A percentile compares a stretch with the other conserved stretches of the same genome.
These are phyloP conservation scores for Pseudonectria foliicola DNA, from an alignment of 2,329 filamentous ascomycete genomes.

Conservation along the genomic window DNA sequence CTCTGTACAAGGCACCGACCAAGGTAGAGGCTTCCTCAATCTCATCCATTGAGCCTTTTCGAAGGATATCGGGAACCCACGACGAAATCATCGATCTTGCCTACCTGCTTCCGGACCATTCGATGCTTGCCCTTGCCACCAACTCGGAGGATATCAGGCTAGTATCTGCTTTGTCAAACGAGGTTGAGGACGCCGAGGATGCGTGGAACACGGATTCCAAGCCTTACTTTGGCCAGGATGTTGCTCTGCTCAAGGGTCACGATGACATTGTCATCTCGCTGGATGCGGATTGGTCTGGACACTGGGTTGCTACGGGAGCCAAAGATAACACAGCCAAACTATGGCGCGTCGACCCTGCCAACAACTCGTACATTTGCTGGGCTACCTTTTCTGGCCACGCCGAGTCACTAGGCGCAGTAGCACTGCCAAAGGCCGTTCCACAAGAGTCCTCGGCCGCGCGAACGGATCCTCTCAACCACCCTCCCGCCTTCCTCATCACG, in stretches of 20 bases:
- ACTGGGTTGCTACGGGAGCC: constrained; percentile 92
- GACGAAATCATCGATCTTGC: constrained; percentile 96
- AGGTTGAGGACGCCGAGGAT: constrained; percentile 12
- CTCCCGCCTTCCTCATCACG: constrained; percentile 78
- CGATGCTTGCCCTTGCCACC: constrained; percentile 80
- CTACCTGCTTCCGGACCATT: constrained; percentile 74
- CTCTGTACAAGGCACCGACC: constrained; percentile 55
- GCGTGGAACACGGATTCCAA: constrained; percentile 21
- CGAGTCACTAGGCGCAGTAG: constrained; percentile 86
- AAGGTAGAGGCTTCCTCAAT: constrained; percentile 28
- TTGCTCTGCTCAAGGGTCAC: constrained; percentile 80
- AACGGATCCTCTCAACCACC: constrained; percentile 66
- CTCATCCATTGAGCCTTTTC: constrained; percentile 46
- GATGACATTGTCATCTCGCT: constrained; percentile 93
- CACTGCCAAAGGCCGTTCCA: constrained; percentile 66
- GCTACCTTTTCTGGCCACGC: constrained; percentile 84
- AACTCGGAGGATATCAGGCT: constrained; percentile 92
- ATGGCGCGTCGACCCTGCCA: constrained; percentile 76
- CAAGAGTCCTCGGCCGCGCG: constrained; percentile 62
- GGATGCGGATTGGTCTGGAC: constrained; percentile 92
- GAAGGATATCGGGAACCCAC: constrained; percentile 88
- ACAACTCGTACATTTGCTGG: constrained; percentile 70
- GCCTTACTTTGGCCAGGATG: constrained; percentile 80
- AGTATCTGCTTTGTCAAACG: constrained; percentile 57
- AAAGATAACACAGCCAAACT: constrained; percentile 94